Evolutionary conservation across 75 land plant genomes (phyloP).

Genomic region (Chamaecyparis obtusa): DNA sequence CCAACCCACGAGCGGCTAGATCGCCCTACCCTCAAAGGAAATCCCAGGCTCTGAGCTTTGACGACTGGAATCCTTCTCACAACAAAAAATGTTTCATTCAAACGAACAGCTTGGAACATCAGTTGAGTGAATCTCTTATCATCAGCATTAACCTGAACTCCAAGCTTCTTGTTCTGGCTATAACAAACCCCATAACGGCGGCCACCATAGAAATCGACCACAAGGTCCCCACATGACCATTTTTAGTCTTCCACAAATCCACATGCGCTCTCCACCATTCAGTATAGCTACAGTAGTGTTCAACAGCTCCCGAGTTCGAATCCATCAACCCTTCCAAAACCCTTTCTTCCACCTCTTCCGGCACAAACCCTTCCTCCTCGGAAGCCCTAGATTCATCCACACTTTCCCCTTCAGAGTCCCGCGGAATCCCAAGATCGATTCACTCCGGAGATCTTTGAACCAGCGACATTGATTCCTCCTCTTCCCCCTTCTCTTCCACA

Average conservation of each 20-base stretch:
- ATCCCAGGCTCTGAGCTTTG: neutral
- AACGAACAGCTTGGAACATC: slow-evolving; percentile 3
- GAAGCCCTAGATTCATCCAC: neutral
- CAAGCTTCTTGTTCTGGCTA: slow-evolving; percentile 28
- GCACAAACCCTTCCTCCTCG: slow-evolving; percentile 2
- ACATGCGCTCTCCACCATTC: slow-evolving; percentile 53
- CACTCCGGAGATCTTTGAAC: neutral
- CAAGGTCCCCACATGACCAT: slow-evolving; percentile 27
- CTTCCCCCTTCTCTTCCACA: neutral
- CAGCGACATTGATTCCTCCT: neutral
- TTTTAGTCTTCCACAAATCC: slow-evolving; percentile 33
- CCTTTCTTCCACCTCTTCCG: slow-evolving; percentile 8
- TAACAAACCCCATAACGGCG: slow-evolving; percentile 35
- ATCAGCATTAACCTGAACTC: slow-evolving; percentile 35
- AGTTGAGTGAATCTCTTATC: slow-evolving; percentile 20
- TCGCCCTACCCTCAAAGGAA: neutral
- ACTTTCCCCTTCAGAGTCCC: slow-evolving; percentile 1
- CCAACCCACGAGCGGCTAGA: neutral
- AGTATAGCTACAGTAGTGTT: neutral
- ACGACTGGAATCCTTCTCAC: neutral
- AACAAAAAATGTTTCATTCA: neutral
- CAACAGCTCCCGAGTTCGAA: neutral
- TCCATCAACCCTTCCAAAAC: slow-evolving; percentile 20
- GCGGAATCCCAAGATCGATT: neutral
- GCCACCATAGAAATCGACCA: slow-evolving; percentile 48